Base-by-base conservation (phyloP, 2,329 filamentous ascomycete species). In the Furcasterigmium furcatum region DNA sequence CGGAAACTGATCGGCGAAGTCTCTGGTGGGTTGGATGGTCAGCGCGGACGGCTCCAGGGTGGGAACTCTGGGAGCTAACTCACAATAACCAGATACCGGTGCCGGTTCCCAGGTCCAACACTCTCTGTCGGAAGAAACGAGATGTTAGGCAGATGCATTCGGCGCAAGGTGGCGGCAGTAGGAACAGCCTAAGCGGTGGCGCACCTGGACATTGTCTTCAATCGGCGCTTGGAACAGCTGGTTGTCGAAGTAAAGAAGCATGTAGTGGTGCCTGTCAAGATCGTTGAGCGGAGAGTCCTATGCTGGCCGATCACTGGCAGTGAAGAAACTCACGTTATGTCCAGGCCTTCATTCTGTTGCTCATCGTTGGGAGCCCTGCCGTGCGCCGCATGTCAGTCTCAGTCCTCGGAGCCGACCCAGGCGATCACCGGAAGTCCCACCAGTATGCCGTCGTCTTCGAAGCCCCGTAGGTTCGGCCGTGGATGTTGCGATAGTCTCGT, bases 71-170 rank as follows among this genome's bases (percentile, higher is more conserved):
- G 14, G 14, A 4, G 24, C 38, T 25, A 40, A 40, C 38, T 40
- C 20, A 40, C 38, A 40, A 10, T 27, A 24, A 68, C 76, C 75
- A 78, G 47, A 77, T 73, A 2, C 77, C 76, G 4, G 74, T 74
- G n/a, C 77, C 77, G 9, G 76, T 79, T 34, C 74, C 72, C 25
- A 77, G 62, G 50, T 77, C 73, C 12, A 57, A 43, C 25, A 57
- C 52, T 27, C 38, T 40, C 38, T 40, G 38, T 16, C 24, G 30
- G 40, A 29, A 29, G 16, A 29, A 27, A 22, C 10, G n/a, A n/a
- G n/a, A 40, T 38, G 42, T 44, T 21, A 44, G 24, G 19, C 27
- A 9, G 19, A 43, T 27, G 27, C 14, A 29, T 16, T 21, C 14
- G 22, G 18, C 12, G 18, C 16, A 43, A 43, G 27, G 14, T 47